These are phyloP conservation scores for Marasmius oreades DNA, from an alignment of 1,284 basidiomycete genomes.

Conservation along the genomic window DNA sequence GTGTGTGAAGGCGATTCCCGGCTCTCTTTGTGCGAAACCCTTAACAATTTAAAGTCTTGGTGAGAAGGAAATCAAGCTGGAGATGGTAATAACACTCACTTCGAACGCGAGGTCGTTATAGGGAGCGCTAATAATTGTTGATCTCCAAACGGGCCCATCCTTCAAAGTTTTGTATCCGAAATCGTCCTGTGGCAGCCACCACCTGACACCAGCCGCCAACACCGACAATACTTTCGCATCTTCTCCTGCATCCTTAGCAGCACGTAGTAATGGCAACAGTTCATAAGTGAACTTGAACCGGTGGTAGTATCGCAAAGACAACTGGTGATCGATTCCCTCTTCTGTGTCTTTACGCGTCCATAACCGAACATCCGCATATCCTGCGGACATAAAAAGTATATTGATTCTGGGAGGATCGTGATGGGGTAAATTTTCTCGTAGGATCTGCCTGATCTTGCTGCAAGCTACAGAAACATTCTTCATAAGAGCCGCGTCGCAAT, in stretches of 20 bases:
- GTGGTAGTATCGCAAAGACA: slow-evolving; percentile 17
- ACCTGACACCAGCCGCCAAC: background rate
- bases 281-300: slow-evolving; percentile 22
- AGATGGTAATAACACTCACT: background rate
- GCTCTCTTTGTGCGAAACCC: background rate
- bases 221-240: slow-evolving; percentile 1
- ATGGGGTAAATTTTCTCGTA: background rate
- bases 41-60: too few relatives aligned
- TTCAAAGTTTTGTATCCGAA: background rate
- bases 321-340: slow-evolving; percentile 25
- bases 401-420: slow-evolving; percentile 17
- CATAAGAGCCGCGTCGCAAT: slow-evolving; percentile 25
- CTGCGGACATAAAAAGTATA: slow-evolving; percentile 24
- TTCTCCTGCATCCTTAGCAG: slow-evolving; percentile 1
- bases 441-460: slow-evolving; percentile 1
- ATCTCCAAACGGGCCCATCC: background rate
- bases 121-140: background rate
- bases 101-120: background rate
- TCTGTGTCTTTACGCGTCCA: slow-evolving; percentile 17
- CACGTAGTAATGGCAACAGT: slow-evolving; percentile 21
- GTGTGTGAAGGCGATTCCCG: background rate
- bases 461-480: slow-evolving; percentile 20
- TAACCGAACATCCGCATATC: slow-evolving; percentile 14
- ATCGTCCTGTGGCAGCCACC: background rate
- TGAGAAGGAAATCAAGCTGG: too few relatives aligned